phyloP scores from a whole-genome alignment of 768 basidiomycete genomes.

The Mycena pura region DNA sequence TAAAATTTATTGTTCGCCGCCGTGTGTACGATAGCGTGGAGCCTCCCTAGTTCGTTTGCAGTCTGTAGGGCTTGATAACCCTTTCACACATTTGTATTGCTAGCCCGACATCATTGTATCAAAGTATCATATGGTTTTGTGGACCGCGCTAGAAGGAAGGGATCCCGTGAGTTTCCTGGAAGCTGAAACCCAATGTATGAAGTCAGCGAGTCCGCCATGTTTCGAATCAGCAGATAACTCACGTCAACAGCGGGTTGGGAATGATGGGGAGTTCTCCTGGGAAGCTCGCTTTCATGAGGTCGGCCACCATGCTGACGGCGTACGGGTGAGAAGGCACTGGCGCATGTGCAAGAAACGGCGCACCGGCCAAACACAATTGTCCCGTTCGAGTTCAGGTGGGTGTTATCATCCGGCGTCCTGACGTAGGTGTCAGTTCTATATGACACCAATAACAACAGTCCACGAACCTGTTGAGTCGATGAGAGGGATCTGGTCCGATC shows the following conservation, averaged over 20 bases:
- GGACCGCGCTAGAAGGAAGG: conserved; percentile 37
- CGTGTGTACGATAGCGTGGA: conserved; percentile 7
- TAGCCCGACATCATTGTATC: conserved; percentile 6
- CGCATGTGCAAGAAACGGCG: not conserved
- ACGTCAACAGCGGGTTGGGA: conserved; percentile 40
- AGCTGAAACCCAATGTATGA: conserved; percentile 16
- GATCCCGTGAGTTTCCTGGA: conserved; percentile 47
- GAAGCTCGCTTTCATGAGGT: conserved; percentile 43
- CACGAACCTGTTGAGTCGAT: conserved; percentile 39
- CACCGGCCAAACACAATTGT: conserved; percentile 50
- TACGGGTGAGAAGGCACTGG: not conserved
- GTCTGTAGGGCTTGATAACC: not conserved
- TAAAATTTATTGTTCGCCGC: too few relatives aligned
- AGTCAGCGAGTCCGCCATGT: not conserved
- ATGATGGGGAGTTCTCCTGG: conserved; percentile 44
- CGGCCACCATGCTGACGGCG: conserved; percentile 45
- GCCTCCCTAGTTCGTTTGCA: conserved; percentile 4
- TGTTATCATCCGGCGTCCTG: conserved; percentile 44
- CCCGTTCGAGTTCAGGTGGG: conserved; percentile 48
- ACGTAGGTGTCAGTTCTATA: too few relatives aligned
- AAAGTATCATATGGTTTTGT: not conserved
- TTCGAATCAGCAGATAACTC: not conserved
- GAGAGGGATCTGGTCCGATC: conserved; percentile 47
- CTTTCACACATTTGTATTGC: not conserved
- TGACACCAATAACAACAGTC: not conserved